Percentiles rank a stretch among this genome's conserved stretches.
These are phyloP conservation scores for Pneumocystis wakefieldiae DNA, from an alignment of 1,139 yeast genomes.

Conservation along the genomic window DNA sequence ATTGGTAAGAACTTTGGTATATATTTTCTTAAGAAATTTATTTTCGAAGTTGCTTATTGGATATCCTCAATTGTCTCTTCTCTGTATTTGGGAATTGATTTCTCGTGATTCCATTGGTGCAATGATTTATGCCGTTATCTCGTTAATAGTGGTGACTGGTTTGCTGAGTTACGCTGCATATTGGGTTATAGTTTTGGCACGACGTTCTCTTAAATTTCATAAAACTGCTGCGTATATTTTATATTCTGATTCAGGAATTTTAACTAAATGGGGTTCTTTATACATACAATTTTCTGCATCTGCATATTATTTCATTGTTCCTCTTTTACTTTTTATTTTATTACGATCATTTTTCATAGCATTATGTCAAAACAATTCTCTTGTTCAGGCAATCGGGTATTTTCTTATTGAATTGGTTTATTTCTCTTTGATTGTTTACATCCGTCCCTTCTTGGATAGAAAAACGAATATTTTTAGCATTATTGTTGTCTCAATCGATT, in stretches of 20 bases:
- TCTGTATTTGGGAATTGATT: slow-evolving; percentile 82
- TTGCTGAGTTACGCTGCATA: slow-evolving; percentile 60
- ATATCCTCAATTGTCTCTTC: slow-evolving; percentile 58
- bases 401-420: slow-evolving; percentile 61
- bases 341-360: slow-evolving; percentile 76
- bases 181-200: slow-evolving; percentile 57
- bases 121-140: slow-evolving; percentile 59
- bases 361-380: slow-evolving; percentile 64
- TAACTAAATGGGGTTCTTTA: slow-evolving; percentile 82
- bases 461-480: slow-evolving; percentile 86
- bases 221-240: slow-evolving; percentile 86
- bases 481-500: slow-evolving; percentile 61
- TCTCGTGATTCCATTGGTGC: slow-evolving; percentile 72
- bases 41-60: slow-evolving; percentile 13
- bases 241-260: slow-evolving; percentile 65
- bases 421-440: slow-evolving; percentile 47
- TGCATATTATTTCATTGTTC: slow-evolving; percentile 64
- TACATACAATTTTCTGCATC: slow-evolving; percentile 86
- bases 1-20: slow-evolving; percentile 33
- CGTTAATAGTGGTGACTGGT: slow-evolving; percentile 41
- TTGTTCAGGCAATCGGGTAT: slow-evolving; percentile 61
- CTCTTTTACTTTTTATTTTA: slow-evolving; percentile 49
- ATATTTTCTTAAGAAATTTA: not conserved
- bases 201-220: slow-evolving; percentile 52
- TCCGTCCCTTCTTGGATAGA: slow-evolving; percentile 86